Evolutionary conservation across 768 basidiomycete species (phyloP), one percentile per base, ranked within the genome.

Genomic region (Mycena belliarum): DNA sequence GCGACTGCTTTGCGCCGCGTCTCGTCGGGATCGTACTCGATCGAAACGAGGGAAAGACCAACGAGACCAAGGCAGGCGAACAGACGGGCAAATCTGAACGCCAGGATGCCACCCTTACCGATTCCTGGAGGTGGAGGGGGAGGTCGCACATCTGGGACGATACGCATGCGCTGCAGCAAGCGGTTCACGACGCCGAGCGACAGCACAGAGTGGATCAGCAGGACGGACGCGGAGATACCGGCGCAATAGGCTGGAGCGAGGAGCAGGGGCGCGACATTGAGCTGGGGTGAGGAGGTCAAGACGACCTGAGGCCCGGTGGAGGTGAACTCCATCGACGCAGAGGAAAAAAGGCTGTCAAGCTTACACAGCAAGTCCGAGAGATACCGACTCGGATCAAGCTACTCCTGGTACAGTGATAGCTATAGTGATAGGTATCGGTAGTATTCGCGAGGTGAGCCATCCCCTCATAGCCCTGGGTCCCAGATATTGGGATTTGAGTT

Each of bases 51-150:
- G 28, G 62, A 65, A 14, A 68, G 61, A 9, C 46, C 64, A 18
- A 63, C 23, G 32, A 68, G 63, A 21, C 41, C 50, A 5, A 67
- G 40, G 52, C 63, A 68, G 12, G 61, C 63, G 7, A 64, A 33
- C 7, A 66, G 49, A 38, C 68, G 59, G 15, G 62, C 64, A 11
- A 67, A 23, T 40, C 60, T 63, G 60, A 59, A 61, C 15, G 24
- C 46, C 35, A 59, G 63, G 29, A 68, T 65, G 44, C 46, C 43
- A 14, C 52, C 45, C 43, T 60, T 64, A 18, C 64, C 67, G 23
- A 50, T 50, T n/a, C 24, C 49, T 2, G 49, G 37, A 26, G 49
- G 18, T 3, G 37, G n/a, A 9, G 4, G 6, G 14, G 20, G 14
- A 21, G 12, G 32, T 32, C 8, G 26, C 7, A n/a, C 37, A 16